Evolutionary conservation across 768 basidiomycete species (phyloP).

Genomic region (Tricholoma flavovirens): DNA sequence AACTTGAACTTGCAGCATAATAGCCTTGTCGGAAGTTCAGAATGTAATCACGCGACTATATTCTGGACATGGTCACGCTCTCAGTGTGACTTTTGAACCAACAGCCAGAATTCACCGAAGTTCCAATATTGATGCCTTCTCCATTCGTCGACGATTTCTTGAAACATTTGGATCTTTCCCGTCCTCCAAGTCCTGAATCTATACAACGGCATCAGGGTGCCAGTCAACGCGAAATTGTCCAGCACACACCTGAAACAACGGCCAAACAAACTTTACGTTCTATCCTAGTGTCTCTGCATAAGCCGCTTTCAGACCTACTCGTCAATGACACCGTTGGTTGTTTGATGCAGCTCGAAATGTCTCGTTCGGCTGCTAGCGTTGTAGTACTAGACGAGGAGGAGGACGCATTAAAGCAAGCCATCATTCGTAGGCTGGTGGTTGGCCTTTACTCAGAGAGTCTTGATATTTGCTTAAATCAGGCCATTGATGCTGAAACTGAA

Average conservation of each 20-base stretch:
- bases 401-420: slow-evolving; percentile 33
- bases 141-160: slow-evolving; percentile 36
- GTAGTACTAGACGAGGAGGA: slow-evolving; percentile 28
- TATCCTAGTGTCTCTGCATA: slow-evolving; percentile 33
- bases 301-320: slow-evolving; percentile 16
- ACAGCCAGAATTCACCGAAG: too few relatives aligned
- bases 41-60: too few relatives aligned
- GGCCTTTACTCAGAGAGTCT: slow-evolving; percentile 62
- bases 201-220: neutral
- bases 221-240: neutral
- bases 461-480: slow-evolving; percentile 59
- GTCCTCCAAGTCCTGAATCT: slow-evolving; percentile 15
- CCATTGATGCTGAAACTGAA: slow-evolving; percentile 65
- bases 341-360: slow-evolving; percentile 23
- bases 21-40: too few relatives aligned
- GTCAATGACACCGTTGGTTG: slow-evolving; percentile 21
- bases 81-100: too few relatives aligned
- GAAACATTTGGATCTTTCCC: slow-evolving; percentile 24
- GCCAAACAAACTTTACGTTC: slow-evolving; percentile 30
- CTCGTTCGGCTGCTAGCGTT: slow-evolving; percentile 5
- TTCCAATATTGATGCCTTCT: slow-evolving; percentile 25
- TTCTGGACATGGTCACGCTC: too few relatives aligned
- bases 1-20: too few relatives aligned
- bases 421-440: slow-evolving; percentile 45
- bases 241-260: slow-evolving; percentile 7